Base-by-base conservation (phyloP, 2,329 filamentous ascomycete genomes). In the Colletotrichum euphorbiae region DNA sequence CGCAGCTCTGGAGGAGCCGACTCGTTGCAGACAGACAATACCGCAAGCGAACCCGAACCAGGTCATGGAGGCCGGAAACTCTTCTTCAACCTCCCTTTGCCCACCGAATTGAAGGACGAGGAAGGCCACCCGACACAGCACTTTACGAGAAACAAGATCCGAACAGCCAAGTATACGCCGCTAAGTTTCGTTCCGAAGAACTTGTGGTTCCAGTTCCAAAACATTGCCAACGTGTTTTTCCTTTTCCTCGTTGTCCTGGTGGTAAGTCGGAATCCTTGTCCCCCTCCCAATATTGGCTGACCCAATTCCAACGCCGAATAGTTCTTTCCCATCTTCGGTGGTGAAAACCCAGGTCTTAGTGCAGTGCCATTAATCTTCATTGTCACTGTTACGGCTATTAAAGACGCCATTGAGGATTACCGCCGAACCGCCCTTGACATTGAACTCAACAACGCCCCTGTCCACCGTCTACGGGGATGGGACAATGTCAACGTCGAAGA, bases 141-240 rank as follows among this genome's bases (percentile, higher is more conserved):
- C 21, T 99, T 91, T 79, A 87, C 92, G 55, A 87, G 95, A 72
- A 99, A 99, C 84, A 99, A 99, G 85, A 97, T 99, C 78, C 88
- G 97, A 73, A 99, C 96, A 3, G 93, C 96, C 68, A 99, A 98
- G 81, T 99, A 99, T 80, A 99, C 96, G 7, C 91, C 97, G 8
- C 80, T 99, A 71, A 97, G 93, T 69, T 99, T 99, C 80, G 80
- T 99, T 31, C 96, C 96, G 13, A 98, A 98, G 83, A 98, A 99
- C 80, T 77, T 99, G 76, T 99, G 91, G 89, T 93, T 97, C 72
- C 97, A 99, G 80, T 98, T 99, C 77, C 95, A 99, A 81, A 98
- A 98, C 77, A 91, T 99, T 75, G 96, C 96, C 76, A 99, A 99
- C 79, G 91, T 98, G 61, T 99, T 98, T 82, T 99, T 99, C 86